Conservation (phyloP, 495 filamentous ascomycete species). For the Copromyces sp. region DNA sequence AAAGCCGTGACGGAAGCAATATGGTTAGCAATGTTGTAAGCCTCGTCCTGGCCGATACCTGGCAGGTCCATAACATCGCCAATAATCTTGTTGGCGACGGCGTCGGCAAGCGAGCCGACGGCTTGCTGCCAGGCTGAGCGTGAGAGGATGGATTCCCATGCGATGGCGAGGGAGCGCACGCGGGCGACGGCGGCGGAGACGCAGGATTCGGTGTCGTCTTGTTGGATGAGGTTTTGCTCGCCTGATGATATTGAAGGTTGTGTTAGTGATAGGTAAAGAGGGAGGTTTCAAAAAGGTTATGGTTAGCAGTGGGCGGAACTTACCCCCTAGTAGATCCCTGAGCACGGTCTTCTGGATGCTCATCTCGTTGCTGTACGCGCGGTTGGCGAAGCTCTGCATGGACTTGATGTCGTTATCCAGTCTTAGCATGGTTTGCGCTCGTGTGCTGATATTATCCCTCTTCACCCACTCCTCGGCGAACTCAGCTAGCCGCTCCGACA, state of each 20-base stretch:
- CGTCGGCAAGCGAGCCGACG: constrained; percentile 71
- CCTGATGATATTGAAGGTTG: constrained; percentile 11
- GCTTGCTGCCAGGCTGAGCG: constrained; percentile 76
- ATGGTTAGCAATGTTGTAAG: constrained; percentile 62
- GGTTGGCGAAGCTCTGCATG: constrained; percentile 68
- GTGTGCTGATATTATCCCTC: constrained; percentile 32
- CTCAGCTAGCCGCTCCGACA: constrained; percentile 60
- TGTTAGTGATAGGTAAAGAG: not conserved
- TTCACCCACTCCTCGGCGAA: constrained; percentile 43
- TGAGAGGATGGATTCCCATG: constrained; percentile 75
- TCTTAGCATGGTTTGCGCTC: constrained; percentile 43
- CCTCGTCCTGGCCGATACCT: constrained; percentile 81
- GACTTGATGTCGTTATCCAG: constrained; percentile 61
- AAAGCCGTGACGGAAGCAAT: constrained; percentile 60
- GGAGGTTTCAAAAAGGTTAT: not conserved
- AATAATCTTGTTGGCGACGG: constrained; percentile 70
- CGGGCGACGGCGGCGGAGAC: constrained; percentile 57
- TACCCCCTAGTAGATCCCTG: constrained; percentile 72
- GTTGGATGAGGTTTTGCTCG: constrained; percentile 39
- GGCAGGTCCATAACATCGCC: constrained; percentile 76
- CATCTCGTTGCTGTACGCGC: constrained; percentile 82
- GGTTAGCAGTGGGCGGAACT: constrained; percentile 26
- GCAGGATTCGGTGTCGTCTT: constrained; percentile 58
- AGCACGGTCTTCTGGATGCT: constrained; percentile 73
- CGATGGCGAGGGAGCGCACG: constrained; percentile 54